Base-by-base conservation (phyloP, 176 grass and related monocot species). In the Bolboschoenus planiculmis region DNA sequence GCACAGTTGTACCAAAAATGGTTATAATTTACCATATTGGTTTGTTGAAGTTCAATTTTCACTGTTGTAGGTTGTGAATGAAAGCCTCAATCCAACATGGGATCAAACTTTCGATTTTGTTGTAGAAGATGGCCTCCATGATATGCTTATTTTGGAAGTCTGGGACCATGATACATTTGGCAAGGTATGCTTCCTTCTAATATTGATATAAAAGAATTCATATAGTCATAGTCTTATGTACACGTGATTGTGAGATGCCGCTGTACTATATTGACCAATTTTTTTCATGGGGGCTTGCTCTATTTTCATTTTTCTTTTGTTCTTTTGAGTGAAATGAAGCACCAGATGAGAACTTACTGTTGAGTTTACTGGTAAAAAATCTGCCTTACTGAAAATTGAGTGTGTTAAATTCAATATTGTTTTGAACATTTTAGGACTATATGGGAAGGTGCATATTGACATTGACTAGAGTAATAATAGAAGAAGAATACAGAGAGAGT, bases 141-240 rank as follows among this genome's bases (percentile, higher is more conserved):
- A 98, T 80, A 93, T 98, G 92, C 90, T 98, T 48, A 93, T 98
- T 78, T 77, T 98, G 79, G 96, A 98, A 91, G 87, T 95, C 51
- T 98, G 87, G 84, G 92, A 98, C 18, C 96, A 93, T 15, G 96
- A 98, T 79, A 98, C 96, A 59, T 98, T 95, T 56, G 80, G 89
- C 30, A 95, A 93, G 92, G 92, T 98, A 83, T 77, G 85, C 89
- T 71, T 40, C 40, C 15, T 84, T 82, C 3, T 57, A 23, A n/a
- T 57, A 4, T 56, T 2, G 16, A 15, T 34, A 63, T 66, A 6
- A 77, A 46, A 43, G 2, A 84, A 75, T 33, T 58, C 44, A 51
- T 30, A 16, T 24, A 75, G 54, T 58, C 44, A 51, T 30, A 16
- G 44, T 46, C 34, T 11, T 77, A 53, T 77, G 46, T 75, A 73